These are phyloP conservation scores for Thalassiosira exigua DNA, from an alignment of 352 stramenopile species.

Conservation along the genomic window DNA sequence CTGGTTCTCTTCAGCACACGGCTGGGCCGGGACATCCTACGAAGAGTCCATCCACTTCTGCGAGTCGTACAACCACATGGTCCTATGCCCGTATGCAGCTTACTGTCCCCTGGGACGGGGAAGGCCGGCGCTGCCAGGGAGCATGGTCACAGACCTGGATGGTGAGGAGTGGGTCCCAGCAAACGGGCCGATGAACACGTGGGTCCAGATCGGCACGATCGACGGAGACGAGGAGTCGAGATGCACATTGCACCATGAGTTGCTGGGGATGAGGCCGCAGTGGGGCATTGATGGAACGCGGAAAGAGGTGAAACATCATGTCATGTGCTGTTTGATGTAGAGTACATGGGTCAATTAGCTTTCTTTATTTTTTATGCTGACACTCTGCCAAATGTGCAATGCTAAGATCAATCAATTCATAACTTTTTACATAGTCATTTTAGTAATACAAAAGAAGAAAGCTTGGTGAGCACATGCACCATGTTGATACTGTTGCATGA, in stretches of 20 bases:
- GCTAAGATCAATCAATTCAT: too few relatives aligned
- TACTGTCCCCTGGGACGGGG: constrained; percentile 46
- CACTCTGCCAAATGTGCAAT: too few relatives aligned
- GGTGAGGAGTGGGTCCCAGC: constrained; percentile 52
- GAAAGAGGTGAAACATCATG: constrained; percentile 54
- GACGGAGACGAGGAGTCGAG: constrained; percentile 27
- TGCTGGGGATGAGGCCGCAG: constrained; percentile 43
- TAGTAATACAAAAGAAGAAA: too few relatives aligned
- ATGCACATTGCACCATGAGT: constrained; percentile 52
- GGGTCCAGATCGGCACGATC: constrained; percentile 47
- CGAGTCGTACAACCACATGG: constrained; percentile 58
- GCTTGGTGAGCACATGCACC: too few relatives aligned
- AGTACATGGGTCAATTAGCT: too few relatives aligned
- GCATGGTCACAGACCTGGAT: constrained; percentile 41
- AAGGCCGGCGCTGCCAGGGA: constrained; percentile 33
- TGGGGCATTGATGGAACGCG: constrained; percentile 49
- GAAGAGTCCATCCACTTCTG: constrained; percentile 49
- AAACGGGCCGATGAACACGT: constrained; percentile 55
- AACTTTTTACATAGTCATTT: too few relatives aligned
- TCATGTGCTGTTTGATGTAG: constrained; percentile 61
- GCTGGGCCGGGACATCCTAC: constrained; percentile 38
- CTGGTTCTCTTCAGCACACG: constrained; percentile 49
- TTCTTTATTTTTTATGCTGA: too few relatives aligned
- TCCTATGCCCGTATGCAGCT: constrained; percentile 47
- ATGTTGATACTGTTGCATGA: too few relatives aligned